Evolutionary conservation across 225 moss, liverwort and hornwort genomes (phyloP).

Genomic region (Physcomitrium patens): DNA sequence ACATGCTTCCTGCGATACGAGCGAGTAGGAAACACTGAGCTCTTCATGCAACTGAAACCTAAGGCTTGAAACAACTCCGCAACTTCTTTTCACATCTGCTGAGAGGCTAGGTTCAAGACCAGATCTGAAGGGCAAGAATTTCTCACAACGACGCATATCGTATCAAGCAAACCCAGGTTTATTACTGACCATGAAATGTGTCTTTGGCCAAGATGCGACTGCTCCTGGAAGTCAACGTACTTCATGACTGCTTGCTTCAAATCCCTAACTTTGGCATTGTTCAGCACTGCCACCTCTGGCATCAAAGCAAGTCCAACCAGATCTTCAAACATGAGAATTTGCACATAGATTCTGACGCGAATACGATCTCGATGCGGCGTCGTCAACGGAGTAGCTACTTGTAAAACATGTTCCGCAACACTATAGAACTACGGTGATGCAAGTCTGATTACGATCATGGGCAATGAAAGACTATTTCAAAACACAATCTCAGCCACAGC

Average conservation of each 20-base stretch:
- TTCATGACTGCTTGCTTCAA: conserved; percentile 63
- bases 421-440: too few relatives aligned
- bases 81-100: too few relatives aligned
- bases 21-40: neutral
- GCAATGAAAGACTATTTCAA: too few relatives aligned
- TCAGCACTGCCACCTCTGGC: conserved; percentile 65
- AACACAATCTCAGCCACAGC: too few relatives aligned
- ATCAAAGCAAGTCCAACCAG: neutral
- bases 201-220: conserved; percentile 58
- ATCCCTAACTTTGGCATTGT: conserved; percentile 61
- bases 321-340: too few relatives aligned
- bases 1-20: conserved; percentile 62
- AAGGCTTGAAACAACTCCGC: neutral
- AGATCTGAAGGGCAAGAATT: neutral
- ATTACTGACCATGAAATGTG: conserved; percentile 62
- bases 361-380: too few relatives aligned
- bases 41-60: neutral
- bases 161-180: neutral
- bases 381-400: too few relatives aligned
- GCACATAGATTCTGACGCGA: too few relatives aligned
- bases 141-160: neutral
- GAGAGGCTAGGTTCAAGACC: neutral
- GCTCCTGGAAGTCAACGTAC: conserved; percentile 55
- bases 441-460: too few relatives aligned
- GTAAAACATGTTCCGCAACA: too few relatives aligned